Conservation (phyloP, 2,329 filamentous ascomycete genomes). For the Pseudonectria buxi region DNA sequence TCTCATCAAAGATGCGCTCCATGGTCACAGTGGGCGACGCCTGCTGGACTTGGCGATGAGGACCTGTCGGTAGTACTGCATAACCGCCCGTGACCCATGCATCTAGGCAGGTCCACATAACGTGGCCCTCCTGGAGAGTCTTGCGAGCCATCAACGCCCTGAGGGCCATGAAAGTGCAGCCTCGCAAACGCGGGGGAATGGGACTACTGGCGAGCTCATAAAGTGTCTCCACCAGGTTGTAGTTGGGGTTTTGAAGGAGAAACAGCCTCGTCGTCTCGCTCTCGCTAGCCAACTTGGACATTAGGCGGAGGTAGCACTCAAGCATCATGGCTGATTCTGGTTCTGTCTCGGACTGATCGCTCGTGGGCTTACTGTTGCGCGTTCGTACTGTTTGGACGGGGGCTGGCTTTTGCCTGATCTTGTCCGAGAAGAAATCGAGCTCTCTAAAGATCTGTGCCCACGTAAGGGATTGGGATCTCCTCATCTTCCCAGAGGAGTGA, state of each 20-base stretch:
- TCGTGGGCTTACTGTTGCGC: slow-evolving; percentile 53
- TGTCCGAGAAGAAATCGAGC: slow-evolving; percentile 73
- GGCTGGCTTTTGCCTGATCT: slow-evolving; percentile 65
- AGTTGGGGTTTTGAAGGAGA: slow-evolving; percentile 58
- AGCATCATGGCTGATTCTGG: slow-evolving; percentile 96
- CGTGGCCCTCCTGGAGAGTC: slow-evolving; percentile 55
- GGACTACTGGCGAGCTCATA: slow-evolving; percentile 72
- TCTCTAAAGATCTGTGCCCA: slow-evolving; percentile 93
- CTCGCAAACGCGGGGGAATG: slow-evolving; percentile 70
- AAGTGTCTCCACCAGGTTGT: slow-evolving; percentile 66
- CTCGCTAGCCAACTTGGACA: slow-evolving; percentile 72
- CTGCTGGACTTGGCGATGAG: slow-evolving; percentile 26
- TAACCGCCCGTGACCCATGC: slow-evolving; percentile 65
- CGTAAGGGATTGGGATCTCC: slow-evolving; percentile 76
- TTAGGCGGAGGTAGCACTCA: slow-evolving; percentile 84
- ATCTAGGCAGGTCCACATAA: slow-evolving; percentile 77
- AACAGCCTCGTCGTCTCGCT: slow-evolving; percentile 67
- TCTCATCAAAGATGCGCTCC: slow-evolving; percentile 64
- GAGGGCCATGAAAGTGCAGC: slow-evolving; percentile 75
- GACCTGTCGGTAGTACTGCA: slow-evolving; percentile 28
- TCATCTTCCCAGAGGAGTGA: slow-evolving; percentile 68
- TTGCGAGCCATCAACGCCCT: slow-evolving; percentile 72
- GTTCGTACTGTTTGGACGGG: slow-evolving; percentile 33
- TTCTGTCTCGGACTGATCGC: slow-evolving; percentile 69
- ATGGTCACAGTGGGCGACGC: slow-evolving; percentile 36